Evolutionary conservation across 2,329 filamentous ascomycete species (phyloP).

Genomic region (Xylaria sp.): DNA sequence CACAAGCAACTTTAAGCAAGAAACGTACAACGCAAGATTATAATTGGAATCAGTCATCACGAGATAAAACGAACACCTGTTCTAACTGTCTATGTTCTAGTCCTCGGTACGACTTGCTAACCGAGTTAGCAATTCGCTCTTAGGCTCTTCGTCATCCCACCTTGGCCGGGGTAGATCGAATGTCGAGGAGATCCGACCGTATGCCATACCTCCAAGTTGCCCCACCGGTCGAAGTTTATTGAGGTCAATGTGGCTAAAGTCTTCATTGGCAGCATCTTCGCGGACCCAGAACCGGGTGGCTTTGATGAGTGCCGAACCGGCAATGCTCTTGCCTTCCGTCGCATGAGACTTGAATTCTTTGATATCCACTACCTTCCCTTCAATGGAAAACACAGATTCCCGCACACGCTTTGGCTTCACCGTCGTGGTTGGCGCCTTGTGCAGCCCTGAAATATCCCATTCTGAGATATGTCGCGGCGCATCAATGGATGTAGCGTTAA

Average conservation of each 20-base stretch:
- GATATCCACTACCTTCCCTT: conserved; percentile 11
- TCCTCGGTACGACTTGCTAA: background rate
- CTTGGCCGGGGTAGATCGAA: background rate
- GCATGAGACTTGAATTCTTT: conserved; percentile 13
- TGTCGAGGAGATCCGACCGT: conserved; percentile 7
- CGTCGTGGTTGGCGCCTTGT: conserved; percentile 8
- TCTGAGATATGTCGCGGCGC: conserved; percentile 2
- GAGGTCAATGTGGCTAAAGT: conserved; percentile 10
- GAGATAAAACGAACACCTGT: too few relatives aligned
- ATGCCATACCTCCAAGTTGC: conserved; percentile 14
- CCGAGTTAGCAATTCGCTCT: background rate
- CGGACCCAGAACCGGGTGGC: conserved; percentile 10
- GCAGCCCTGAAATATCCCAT: conserved; percentile 11
- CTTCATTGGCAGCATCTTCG: conserved; percentile 6
- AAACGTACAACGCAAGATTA: too few relatives aligned
- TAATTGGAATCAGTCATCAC: too few relatives aligned
- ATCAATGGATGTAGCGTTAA: conserved; percentile 9
- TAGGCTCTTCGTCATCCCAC: conserved; percentile 7
- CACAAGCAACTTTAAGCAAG: too few relatives aligned
- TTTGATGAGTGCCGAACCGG: conserved; percentile 12
- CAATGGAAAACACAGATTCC: conserved; percentile 14
- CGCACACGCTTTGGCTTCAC: conserved; percentile 15
- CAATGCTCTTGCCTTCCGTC: conserved; percentile 10
- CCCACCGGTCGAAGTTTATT: conserved; percentile 13
- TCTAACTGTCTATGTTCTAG: background rate